Evolutionary conservation across 768 basidiomycete species (phyloP).

Genomic region (Myochromella boudieri): DNA sequence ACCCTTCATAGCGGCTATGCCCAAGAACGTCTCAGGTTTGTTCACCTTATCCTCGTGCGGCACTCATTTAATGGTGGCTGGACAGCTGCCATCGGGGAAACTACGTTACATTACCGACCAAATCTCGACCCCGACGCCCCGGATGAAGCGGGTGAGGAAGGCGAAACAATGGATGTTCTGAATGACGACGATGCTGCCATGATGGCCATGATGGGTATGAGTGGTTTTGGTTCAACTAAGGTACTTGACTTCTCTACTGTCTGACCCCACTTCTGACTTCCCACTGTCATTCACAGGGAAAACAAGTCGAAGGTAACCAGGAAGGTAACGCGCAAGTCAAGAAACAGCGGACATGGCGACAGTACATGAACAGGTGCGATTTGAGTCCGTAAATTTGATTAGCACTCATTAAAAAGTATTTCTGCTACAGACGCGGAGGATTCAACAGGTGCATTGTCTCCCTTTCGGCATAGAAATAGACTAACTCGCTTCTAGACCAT

Average conservation of each 20-base stretch:
- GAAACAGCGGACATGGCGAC: constrained; percentile 90
- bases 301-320: constrained; percentile 81
- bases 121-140: constrained; percentile 43
- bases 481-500: constrained; percentile 53
- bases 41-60: neutral
- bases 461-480: neutral
- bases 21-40: constrained; percentile 9
- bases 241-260: constrained; percentile 37
- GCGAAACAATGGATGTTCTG: constrained; percentile 52
- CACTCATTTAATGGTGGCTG: neutral
- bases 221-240: constrained; percentile 88
- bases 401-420: constrained; percentile 5
- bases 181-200: constrained; percentile 76
- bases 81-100: constrained; percentile 2
- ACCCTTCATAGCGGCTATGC: constrained; percentile 10
- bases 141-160: constrained; percentile 37
- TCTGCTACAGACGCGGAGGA: constrained; percentile 64
- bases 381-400: no score
- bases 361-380: constrained; percentile 93
- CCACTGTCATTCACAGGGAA: constrained; percentile 49
- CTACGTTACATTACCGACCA: constrained; percentile 21
- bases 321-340: constrained; percentile 66
- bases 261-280: neutral
- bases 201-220: constrained; percentile 89
- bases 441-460: constrained; percentile 65